Evolutionary conservation across 257 asterid genomes (phyloP), one percentile per base, ranked within the genome.

Genomic region (Parsonsia alboflavescens): DNA sequence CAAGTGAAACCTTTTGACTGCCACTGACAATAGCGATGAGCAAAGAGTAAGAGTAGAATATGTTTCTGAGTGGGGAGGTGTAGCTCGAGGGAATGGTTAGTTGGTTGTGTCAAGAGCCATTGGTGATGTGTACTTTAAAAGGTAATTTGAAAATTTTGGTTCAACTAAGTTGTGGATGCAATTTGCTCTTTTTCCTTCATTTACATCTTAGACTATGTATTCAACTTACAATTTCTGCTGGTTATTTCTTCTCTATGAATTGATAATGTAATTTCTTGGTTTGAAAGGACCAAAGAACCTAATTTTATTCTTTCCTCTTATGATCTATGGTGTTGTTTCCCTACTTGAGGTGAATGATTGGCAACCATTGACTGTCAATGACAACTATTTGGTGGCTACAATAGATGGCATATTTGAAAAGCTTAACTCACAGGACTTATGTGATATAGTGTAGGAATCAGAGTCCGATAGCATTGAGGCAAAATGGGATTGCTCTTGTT

Each of bases 271-370:
- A n/a, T n/a, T n/a, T n/a, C n/a, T n/a, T n/a, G n/a, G n/a, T n/a
- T n/a, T n/a, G n/a, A 7, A 19, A 19, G 6, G 10, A 13, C 9
- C 56, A 44, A 67, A 63, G 61, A 30, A 36, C 70, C 81, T 84
- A 53, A 80, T 80, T 82, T 66, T 26, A 46, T 81, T 33, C 83
- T 66, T 75, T 70, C 65, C 78, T 68, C 83, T 80, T 81, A 68
- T 66, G 91, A 95, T 96, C 80, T 95, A 84, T 86, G 99, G 98
- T 17, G 99, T 95, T 77, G 91, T 84, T 82, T 88, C 99, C 21
- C 89, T 87, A 53, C 98, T 98, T 39, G 99, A 95, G 88, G 93
- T 95, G 86, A 90, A 97, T 76, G 96, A 89, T 77, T 95, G 98
- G 99, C 90, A 86, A 80, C 93, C 91, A 73, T 82, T 95, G 86